Evolutionary conservation across 106 monocot species (phyloP).

Genomic region (Dendrobium nobile): DNA sequence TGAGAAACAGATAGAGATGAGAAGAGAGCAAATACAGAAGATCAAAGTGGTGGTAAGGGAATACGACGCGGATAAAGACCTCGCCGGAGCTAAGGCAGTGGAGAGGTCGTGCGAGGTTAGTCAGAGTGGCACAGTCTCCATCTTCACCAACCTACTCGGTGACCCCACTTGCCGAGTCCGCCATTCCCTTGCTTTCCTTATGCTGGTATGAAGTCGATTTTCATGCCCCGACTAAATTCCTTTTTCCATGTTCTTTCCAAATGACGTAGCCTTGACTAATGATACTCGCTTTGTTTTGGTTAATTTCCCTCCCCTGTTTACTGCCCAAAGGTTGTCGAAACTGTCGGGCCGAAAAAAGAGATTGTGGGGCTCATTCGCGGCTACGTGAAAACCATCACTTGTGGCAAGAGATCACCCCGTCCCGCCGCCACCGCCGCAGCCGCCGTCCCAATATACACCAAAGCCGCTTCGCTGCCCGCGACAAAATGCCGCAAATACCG

Average conservation of each 20-base stretch:
- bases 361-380: conserved; percentile 71
- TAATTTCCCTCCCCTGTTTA: background rate
- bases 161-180: conserved; percentile 39
- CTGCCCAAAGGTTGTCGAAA: conserved; percentile 43
- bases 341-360: conserved; percentile 21
- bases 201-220: conserved; percentile 19
- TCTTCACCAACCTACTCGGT: conserved; percentile 39
- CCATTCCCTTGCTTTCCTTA: conserved; percentile 27
- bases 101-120: conserved; percentile 74
- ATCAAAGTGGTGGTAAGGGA: conserved; percentile 24
- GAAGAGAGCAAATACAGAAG: background rate
- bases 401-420: conserved; percentile 36
- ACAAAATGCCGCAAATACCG: too few species aligned
- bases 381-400: conserved; percentile 60
- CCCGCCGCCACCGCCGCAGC: background rate
- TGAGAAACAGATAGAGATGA: background rate
- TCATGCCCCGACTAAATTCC: background rate
- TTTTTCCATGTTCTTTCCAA: background rate
- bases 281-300: background rate
- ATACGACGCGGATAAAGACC: conserved; percentile 45
- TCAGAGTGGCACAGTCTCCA: conserved; percentile 27
- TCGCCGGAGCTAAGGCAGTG: conserved; percentile 34
- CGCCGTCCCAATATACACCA: conserved; percentile 26
- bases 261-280: background rate
- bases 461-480: too few species aligned